Conservation (phyloP, 2,329 filamentous ascomycete genomes). For the Ascomycota sp. region DNA sequence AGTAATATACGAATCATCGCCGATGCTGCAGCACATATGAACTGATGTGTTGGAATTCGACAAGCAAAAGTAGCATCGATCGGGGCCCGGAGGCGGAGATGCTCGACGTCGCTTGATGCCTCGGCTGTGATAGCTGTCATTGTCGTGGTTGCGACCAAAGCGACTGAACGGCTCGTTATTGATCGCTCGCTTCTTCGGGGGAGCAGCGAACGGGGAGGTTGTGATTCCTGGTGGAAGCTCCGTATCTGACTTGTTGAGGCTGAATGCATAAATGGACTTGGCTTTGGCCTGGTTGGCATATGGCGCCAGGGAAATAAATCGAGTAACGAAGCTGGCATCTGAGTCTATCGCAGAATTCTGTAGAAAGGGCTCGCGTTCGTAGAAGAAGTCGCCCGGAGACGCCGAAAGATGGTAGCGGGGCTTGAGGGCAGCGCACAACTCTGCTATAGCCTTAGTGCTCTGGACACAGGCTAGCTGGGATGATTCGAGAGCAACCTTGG, state of each 20-base stretch:
- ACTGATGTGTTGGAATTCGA: slow-evolving; percentile 64
- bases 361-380: slow-evolving; percentile 82
- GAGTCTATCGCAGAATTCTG: slow-evolving; percentile 28
- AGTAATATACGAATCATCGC: slow-evolving; percentile 68
- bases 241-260: slow-evolving; percentile 41
- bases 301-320: slow-evolving; percentile 73
- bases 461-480: slow-evolving; percentile 26
- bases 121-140: slow-evolving; percentile 20
- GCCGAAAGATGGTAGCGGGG: slow-evolving; percentile 79
- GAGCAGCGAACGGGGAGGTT: slow-evolving; percentile 42
- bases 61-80: slow-evolving; percentile 85
- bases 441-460: slow-evolving; percentile 46
- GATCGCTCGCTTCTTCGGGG: slow-evolving; percentile 33
- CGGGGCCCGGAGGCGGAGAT: slow-evolving; percentile 43
- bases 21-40: slow-evolving; percentile 79
- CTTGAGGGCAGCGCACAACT: slow-evolving; percentile 56
- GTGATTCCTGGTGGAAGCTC: slow-evolving; percentile 50
- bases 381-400: slow-evolving; percentile 45
- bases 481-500: slow-evolving; percentile 35
- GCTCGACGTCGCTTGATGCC: slow-evolving; percentile 22
- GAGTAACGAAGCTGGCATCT: slow-evolving; percentile 41
- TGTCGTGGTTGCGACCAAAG: slow-evolving; percentile 25
- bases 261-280: slow-evolving; percentile 63
- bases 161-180: slow-evolving; percentile 28
- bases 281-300: slow-evolving; percentile 56